phyloP scores from a whole-genome alignment of 768 basidiomycete species.

The Pleurotus sapidus region DNA sequence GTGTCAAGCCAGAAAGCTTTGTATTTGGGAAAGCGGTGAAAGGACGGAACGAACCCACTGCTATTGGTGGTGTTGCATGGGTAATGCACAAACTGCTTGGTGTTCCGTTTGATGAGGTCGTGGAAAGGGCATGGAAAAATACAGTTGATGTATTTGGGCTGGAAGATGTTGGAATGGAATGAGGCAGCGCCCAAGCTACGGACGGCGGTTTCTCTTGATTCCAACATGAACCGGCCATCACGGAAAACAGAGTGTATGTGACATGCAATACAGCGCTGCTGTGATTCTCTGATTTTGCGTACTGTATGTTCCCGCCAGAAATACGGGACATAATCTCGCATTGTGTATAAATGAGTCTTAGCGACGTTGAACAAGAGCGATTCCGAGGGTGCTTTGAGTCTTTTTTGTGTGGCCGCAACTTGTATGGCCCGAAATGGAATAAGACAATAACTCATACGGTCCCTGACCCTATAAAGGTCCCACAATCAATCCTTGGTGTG shows the following conservation, averaged over 20 bases:
- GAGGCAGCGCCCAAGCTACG: too few relatives aligned
- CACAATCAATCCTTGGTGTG: neutral
- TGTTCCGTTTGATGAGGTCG: constrained; percentile 49
- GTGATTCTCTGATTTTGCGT: too few relatives aligned
- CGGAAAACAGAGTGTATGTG: too few relatives aligned
- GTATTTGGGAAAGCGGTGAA: constrained; percentile 61
- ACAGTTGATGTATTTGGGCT: constrained; percentile 59
- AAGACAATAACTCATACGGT: constrained; percentile 7
- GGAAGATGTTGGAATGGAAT: neutral
- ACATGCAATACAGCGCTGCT: too few relatives aligned
- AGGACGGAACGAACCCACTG: constrained; percentile 72
- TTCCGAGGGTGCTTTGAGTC: neutral
- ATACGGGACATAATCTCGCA: too few relatives aligned
- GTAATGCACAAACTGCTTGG: constrained; percentile 51
- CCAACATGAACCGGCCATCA: too few relatives aligned
- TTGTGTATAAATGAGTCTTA: too few relatives aligned
- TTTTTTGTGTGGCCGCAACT: neutral
- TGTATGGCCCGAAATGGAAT: neutral
- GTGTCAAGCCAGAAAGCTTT: constrained; percentile 58
- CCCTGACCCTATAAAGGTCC: neutral
- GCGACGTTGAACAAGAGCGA: too few relatives aligned
- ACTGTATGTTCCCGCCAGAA: too few relatives aligned
- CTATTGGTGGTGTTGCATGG: constrained; percentile 72
- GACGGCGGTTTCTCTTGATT: too few relatives aligned
- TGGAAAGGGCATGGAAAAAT: constrained; percentile 60